Conservation (phyloP, 495 filamentous ascomycete species). For the Geoglossum glabrum region DNA sequence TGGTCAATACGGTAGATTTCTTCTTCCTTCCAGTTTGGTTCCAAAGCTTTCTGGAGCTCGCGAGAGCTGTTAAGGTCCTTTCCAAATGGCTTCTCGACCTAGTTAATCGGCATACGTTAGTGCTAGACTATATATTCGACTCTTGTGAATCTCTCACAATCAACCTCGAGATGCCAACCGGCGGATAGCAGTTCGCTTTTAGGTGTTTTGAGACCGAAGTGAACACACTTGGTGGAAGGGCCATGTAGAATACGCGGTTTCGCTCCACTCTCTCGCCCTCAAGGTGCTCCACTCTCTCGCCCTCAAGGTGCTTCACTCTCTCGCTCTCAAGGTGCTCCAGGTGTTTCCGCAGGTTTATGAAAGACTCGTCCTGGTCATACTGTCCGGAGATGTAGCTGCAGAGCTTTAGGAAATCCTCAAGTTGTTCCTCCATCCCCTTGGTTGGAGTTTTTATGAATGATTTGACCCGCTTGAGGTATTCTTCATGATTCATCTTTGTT, state of each 20-base stretch:
- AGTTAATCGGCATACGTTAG: neutral
- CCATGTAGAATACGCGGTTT: constrained; percentile 98
- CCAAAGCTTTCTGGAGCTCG: constrained; percentile 83
- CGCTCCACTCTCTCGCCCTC: constrained; percentile 68
- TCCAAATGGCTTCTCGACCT: constrained; percentile 99
- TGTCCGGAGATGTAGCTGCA: constrained; percentile 92
- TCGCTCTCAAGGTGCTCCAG: constrained; percentile 72
- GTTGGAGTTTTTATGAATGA: constrained; percentile 98
- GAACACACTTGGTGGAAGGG: constrained; percentile 92
- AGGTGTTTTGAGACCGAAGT: constrained; percentile 91
- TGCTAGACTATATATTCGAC: neutral
- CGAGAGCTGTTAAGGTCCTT: constrained; percentile 90
- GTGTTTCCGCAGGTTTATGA: constrained; percentile 72
- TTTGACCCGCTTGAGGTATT: constrained; percentile 81
- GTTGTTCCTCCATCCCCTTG: constrained; percentile 89
- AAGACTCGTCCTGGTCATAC: constrained; percentile 94
- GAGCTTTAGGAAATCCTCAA: constrained; percentile 68
- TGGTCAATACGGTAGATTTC: constrained; percentile 99
- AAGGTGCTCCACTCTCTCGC: constrained; percentile 56
- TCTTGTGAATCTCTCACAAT: constrained; percentile 40
- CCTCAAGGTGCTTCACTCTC: constrained; percentile 64
- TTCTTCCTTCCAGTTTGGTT: constrained; percentile 97
- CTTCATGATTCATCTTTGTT: constrained; percentile 96
- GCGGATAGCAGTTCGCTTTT: constrained; percentile 91
- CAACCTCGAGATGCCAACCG: constrained; percentile 70